Evolutionary conservation across 2,329 filamentous ascomycete species (phyloP).

Genomic region (Elsinoe necatrix): DNA sequence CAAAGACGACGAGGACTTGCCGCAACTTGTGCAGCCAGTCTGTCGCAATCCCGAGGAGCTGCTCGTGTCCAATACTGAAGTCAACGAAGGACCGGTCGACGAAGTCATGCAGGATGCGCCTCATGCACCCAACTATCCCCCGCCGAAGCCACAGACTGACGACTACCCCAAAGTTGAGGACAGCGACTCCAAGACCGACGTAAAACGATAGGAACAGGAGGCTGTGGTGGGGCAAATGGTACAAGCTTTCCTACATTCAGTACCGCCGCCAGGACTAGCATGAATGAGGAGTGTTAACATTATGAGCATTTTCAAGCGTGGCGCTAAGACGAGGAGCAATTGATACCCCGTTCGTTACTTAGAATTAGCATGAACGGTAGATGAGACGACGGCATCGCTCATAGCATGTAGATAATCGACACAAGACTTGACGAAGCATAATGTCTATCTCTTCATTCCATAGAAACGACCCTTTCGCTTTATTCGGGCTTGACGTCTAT

Average conservation of each 20-base stretch:
- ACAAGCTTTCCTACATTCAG: background rate
- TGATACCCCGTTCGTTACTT: slow-evolving; percentile 9
- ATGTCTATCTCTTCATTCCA: no score
- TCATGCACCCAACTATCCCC: slow-evolving; percentile 4
- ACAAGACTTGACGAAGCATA: background rate
- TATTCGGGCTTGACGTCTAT: background rate
- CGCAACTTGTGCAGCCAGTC: slow-evolving; percentile 43
- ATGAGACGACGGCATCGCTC: background rate
- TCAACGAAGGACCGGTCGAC: background rate
- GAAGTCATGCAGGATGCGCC: slow-evolving; percentile 14
- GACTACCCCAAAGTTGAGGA: background rate
- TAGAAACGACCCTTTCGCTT: background rate
- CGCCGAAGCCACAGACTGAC: slow-evolving; percentile 7
- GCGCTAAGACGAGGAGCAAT: slow-evolving; percentile 3
- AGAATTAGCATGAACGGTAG: background rate
- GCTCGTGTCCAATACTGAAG: background rate
- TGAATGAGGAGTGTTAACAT: background rate
- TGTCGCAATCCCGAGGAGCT: slow-evolving; percentile 25
- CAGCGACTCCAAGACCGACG: background rate
- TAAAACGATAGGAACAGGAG: background rate
- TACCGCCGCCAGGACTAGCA: background rate
- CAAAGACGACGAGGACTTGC: slow-evolving; percentile 53
- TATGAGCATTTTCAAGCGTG: slow-evolving; percentile 10
- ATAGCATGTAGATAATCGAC: slow-evolving; percentile 1
- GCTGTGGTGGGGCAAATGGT: background rate